These are phyloP conservation scores for Torrubiellomyces zombiae DNA, from an alignment of 2,329 filamentous ascomycete genomes.

Conservation along the genomic window DNA sequence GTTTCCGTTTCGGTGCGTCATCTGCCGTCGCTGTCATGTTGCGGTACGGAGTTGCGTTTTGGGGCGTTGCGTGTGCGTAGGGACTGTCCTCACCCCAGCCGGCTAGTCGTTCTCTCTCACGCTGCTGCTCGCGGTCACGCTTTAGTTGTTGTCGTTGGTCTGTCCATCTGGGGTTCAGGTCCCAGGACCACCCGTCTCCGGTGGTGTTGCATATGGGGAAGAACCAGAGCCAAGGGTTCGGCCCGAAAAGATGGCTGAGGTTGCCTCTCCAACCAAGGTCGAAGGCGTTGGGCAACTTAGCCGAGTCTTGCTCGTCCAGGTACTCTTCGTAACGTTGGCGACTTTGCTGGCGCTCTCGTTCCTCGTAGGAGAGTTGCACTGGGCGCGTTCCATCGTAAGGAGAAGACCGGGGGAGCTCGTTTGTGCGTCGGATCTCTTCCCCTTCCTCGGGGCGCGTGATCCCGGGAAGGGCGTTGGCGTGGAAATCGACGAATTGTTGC, in stretches of 20 bases:
- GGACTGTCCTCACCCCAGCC: slow-evolving; percentile 40
- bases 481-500: slow-evolving; percentile 64
- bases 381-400: slow-evolving; percentile 18
- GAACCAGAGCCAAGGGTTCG: slow-evolving; percentile 54
- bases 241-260: slow-evolving; percentile 66
- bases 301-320: slow-evolving; percentile 75
- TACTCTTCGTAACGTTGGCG: slow-evolving; percentile 49
- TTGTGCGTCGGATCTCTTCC: slow-evolving; percentile 33
- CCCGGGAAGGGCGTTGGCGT: slow-evolving; percentile 66
- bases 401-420: slow-evolving; percentile 3
- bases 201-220: slow-evolving; percentile 72
- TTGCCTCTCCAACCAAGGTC: slow-evolving; percentile 76
- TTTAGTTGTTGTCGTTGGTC: slow-evolving; percentile 50
- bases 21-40: neutral
- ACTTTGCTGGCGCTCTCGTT: slow-evolving; percentile 37
- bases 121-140: slow-evolving; percentile 40
- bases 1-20: slow-evolving; percentile 17
- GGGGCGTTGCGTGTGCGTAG: slow-evolving; percentile 1
- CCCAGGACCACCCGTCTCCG: slow-evolving; percentile 91
- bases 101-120: slow-evolving; percentile 44
- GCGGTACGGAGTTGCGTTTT: too few relatives aligned
- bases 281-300: slow-evolving; percentile 83
- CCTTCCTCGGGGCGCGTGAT: slow-evolving; percentile 71
- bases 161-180: slow-evolving; percentile 65
- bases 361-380: slow-evolving; percentile 33